phyloP scores from a whole-genome alignment of 2,329 filamentous ascomycete species.

The Trichothecium roseum region DNA sequence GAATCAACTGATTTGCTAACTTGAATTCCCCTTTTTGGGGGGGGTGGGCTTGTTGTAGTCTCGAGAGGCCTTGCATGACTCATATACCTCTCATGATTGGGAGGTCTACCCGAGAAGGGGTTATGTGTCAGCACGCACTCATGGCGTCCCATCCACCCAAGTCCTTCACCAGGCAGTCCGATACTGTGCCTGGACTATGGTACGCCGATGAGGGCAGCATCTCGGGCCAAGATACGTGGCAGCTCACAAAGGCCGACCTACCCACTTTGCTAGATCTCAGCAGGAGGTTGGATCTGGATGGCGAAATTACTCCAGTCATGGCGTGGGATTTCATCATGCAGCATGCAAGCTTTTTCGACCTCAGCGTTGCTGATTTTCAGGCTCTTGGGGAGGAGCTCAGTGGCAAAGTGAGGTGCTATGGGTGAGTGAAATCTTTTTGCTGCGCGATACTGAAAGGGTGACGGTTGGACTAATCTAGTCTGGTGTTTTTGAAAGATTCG shows the following conservation, averaged over 20 bases:
- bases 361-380: conserved; percentile 60
- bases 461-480: too few relatives aligned
- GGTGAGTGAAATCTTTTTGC: conserved; percentile 47
- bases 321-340: conserved; percentile 75
- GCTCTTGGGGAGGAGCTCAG: conserved; percentile 63
- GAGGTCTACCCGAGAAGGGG: conserved; percentile 45
- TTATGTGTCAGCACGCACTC: conserved; percentile 76
- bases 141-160: conserved; percentile 87
- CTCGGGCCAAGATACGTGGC: conserved; percentile 65
- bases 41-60: conserved; percentile 41
- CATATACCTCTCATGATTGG: conserved; percentile 74
- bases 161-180: conserved; percentile 37
- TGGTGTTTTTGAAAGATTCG: conserved; percentile 33
- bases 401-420: conserved; percentile 83
- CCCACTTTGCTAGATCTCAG: conserved; percentile 77
- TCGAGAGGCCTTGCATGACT: conserved; percentile 89
- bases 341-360: conserved; percentile 56
- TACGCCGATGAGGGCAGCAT: conserved; percentile 7
- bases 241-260: conserved; percentile 66
- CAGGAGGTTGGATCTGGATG: conserved; percentile 69
- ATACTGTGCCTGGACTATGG: conserved; percentile 17
- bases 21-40: conserved; percentile 22
- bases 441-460: too few relatives aligned
- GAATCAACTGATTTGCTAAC: conserved; percentile 29
- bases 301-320: conserved; percentile 92